phyloP scores from a whole-genome alignment of 805 yeast genomes.

The Nakazawaea populi region DNA sequence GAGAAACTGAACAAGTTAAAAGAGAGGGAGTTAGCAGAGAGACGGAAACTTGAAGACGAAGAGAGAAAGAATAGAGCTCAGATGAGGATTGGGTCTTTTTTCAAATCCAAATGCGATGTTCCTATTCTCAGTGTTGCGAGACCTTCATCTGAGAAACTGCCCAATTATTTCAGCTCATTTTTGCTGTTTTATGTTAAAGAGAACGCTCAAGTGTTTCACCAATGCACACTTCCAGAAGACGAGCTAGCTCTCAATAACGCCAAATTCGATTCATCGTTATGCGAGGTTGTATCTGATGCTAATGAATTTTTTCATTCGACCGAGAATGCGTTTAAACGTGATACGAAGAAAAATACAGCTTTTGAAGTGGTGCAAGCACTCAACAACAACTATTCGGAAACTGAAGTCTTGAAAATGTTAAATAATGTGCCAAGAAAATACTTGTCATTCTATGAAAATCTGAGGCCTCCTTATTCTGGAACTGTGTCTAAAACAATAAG shows the following conservation, averaged over 20 bases:
- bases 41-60: slow-evolving; percentile 11
- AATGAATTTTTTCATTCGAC: not conserved
- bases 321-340: not conserved
- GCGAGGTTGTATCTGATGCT: not conserved
- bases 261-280: slow-evolving; percentile 3
- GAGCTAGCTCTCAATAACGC: not conserved
- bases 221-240: not conserved
- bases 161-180: slow-evolving; percentile 1
- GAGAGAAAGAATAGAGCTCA: slow-evolving; percentile 14
- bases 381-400: slow-evolving; percentile 25
- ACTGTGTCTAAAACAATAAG: slow-evolving; percentile 21
- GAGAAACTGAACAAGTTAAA: slow-evolving; percentile 22
- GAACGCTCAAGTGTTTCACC: slow-evolving; percentile 3
- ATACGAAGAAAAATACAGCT: slow-evolving; percentile 17
- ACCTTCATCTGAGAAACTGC: slow-evolving; percentile 9
- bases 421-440: slow-evolving; percentile 28
- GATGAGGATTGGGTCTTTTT: slow-evolving; percentile 26
- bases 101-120: slow-evolving; percentile 19
- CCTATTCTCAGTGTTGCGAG: slow-evolving; percentile 7
- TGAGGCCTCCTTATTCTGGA: slow-evolving; percentile 28
- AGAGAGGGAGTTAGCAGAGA: slow-evolving; percentile 14
- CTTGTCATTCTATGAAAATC: slow-evolving; percentile 33
- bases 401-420: slow-evolving; percentile 23
- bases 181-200: slow-evolving; percentile 5
- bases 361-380: slow-evolving; percentile 24